Conservation (phyloP, 2,329 filamentous ascomycete species). For the Orbilia blumenaviensis region DNA sequence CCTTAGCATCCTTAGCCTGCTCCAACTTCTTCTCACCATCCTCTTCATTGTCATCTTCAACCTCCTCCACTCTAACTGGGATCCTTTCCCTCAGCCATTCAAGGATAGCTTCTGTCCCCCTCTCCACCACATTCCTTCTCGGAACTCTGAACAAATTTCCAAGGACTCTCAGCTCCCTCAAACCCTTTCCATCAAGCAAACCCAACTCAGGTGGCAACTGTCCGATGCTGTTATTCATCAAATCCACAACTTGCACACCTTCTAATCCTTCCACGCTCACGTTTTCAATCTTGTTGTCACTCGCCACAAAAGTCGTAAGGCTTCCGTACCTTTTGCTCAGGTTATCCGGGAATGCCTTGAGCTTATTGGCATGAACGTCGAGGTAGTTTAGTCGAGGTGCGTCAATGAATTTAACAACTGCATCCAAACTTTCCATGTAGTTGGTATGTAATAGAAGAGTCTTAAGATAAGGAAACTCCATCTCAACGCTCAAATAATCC, state of each 20-base stretch:
- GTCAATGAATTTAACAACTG: constrained; percentile 72
- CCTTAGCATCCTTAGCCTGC: constrained; percentile 1
- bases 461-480: constrained; percentile 77
- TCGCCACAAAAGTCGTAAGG: constrained; percentile 75
- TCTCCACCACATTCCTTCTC: constrained; percentile 81
- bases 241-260: constrained; percentile 79
- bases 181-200: constrained; percentile 71
- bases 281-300: constrained; percentile 80
- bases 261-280: constrained; percentile 77
- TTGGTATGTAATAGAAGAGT: constrained; percentile 81
- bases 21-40: background rate
- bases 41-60: background rate
- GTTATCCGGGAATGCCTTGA: constrained; percentile 72
- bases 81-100: constrained; percentile 59
- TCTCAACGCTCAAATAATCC: constrained; percentile 71
- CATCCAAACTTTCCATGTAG: constrained; percentile 74
- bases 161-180: constrained; percentile 76
- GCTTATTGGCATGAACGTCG: constrained; percentile 83
- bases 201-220: constrained; percentile 82
- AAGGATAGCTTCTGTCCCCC: constrained; percentile 85
- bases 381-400: constrained; percentile 79
- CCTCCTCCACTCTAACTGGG: constrained; percentile 39
- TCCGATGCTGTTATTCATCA: constrained; percentile 86
- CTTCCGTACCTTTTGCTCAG: constrained; percentile 75
- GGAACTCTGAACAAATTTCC: constrained; percentile 91